phyloP scores from a whole-genome alignment of 2,329 filamentous ascomycete species.

The Aspergillus brunneoviolaceus region DNA sequence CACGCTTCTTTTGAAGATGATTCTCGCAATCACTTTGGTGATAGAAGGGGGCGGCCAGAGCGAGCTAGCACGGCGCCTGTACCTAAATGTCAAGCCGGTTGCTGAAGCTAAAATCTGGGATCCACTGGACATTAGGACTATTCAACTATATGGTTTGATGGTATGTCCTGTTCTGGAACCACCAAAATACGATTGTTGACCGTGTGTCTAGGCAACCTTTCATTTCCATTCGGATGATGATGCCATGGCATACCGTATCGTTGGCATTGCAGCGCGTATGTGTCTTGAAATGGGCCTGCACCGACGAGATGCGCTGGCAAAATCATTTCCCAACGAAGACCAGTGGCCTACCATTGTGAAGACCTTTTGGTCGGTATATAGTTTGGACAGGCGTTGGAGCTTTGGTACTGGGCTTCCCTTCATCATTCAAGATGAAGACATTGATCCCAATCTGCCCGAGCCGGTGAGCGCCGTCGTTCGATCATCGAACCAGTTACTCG shows the following conservation, averaged over 20 bases:
- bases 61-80: conserved; percentile 69
- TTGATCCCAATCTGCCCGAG: conserved; percentile 74
- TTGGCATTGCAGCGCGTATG: conserved; percentile 76
- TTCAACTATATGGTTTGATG: conserved; percentile 58
- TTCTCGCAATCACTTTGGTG: conserved; percentile 74
- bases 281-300: conserved; percentile 83
- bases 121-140: conserved; percentile 56
- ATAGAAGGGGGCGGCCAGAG: conserved; percentile 79
- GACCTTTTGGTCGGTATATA: conserved; percentile 84
- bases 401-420: conserved; percentile 88
- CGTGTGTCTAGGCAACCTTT: conserved; percentile 61
- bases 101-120: conserved; percentile 65
- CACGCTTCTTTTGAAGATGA: conserved; percentile 74
- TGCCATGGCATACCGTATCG: conserved; percentile 79
- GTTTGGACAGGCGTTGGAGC: conserved; percentile 82
- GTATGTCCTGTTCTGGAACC: conserved; percentile 22
- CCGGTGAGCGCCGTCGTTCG: conserved; percentile 56
- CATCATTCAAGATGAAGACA: conserved; percentile 79
- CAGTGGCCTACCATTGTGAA: conserved; percentile 68
- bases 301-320: conserved; percentile 69
- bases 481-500: neutral
- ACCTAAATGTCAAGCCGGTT: conserved; percentile 70
- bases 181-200: conserved; percentile 2
- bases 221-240: conserved; percentile 86
- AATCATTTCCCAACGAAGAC: conserved; percentile 64